These are phyloP conservation scores for Fusarium verticillioides DNA, from an alignment of 2,329 filamentous ascomycete genomes.

Conservation along the genomic window DNA sequence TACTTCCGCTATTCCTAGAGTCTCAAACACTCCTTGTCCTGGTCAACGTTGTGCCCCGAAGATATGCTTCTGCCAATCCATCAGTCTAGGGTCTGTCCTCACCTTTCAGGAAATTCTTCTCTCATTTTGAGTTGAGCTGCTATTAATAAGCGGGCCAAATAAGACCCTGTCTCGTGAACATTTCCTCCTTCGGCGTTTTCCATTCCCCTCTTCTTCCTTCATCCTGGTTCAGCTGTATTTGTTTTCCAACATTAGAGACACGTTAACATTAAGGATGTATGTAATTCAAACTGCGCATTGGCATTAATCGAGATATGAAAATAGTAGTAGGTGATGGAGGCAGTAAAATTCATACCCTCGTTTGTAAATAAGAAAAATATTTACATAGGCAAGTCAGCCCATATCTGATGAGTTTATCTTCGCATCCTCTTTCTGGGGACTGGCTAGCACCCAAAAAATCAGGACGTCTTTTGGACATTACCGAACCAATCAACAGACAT, in stretches of 20 bases:
- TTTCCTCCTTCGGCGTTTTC: background rate
- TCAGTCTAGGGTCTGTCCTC: background rate
- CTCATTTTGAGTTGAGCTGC: background rate
- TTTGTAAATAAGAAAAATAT: background rate
- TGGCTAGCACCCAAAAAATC: background rate
- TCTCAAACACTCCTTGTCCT: conserved; percentile 11
- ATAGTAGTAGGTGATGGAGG: background rate
- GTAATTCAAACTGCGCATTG: background rate
- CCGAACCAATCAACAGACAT: conserved; percentile 8
- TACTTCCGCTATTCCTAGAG: background rate
- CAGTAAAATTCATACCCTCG: background rate
- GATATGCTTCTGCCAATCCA: conserved; percentile 22
- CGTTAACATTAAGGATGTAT: background rate
- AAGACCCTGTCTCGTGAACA: conserved; percentile 3
- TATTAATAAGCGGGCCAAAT: background rate
- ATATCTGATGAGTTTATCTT: background rate
- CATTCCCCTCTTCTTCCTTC: background rate
- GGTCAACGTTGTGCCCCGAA: background rate
- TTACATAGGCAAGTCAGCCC: background rate
- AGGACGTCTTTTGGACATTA: background rate
- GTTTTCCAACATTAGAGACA: background rate
- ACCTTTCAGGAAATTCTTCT: background rate
- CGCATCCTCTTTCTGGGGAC: background rate
- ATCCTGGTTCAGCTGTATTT: background rate
- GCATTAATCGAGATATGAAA: background rate